Base-by-base conservation (phyloP, 1,284 basidiomycete genomes). In the Taiwanofungus camphoratus region DNA sequence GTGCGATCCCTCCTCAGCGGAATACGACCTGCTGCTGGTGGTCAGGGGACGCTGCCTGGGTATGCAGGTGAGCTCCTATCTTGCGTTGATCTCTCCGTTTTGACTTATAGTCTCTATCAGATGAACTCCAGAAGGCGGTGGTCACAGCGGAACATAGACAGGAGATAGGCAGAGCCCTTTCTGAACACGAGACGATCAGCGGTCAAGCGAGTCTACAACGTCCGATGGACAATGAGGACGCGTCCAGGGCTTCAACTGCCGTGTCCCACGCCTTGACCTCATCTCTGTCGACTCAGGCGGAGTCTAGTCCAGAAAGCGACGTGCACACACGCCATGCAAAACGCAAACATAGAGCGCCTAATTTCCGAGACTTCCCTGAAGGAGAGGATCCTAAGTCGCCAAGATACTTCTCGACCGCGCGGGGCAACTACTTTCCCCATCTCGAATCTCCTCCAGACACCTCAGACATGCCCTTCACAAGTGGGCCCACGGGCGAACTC, bases 1-100 rank as follows among this genome's bases (percentile, higher is more conserved):
- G 55, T 64, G 32, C 56, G 58, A 18, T 61, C 64, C 9, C 49
- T 66, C 13, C 55, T 65, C 16, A 52, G 46, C 33, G 58, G 60
- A 11, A 61, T 65, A 20, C 60, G 59, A 21, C 51, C 59, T 1
- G 56, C 50, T n/a, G 36, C 46, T 7, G 37, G 32, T 7, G 37
- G 32, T 4, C 24, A 39, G 21, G 26, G 22, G 20, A 19, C 44
- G 16, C n/a, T 16, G 15, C 36, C 40, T 21, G 39, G 31, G 15
- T 31, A 29, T 23, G 26, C 39, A 40, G 47, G 52, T 45, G 47
- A 45, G 49, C 27, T 21, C 34, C 24, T 36, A 22, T 42, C 13
- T 31, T 26, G 38, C 30, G 35, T 30, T 23, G 37, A 39, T 35
- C 42, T 22, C 22, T 16, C 16, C 21, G 22, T 41, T 21, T 15